A percentile compares a stretch with the other conserved stretches of the same genome.
phyloP scores from a whole-genome alignment of 1,284 basidiomycete species.

The Melampsora larici-populina region DNA sequence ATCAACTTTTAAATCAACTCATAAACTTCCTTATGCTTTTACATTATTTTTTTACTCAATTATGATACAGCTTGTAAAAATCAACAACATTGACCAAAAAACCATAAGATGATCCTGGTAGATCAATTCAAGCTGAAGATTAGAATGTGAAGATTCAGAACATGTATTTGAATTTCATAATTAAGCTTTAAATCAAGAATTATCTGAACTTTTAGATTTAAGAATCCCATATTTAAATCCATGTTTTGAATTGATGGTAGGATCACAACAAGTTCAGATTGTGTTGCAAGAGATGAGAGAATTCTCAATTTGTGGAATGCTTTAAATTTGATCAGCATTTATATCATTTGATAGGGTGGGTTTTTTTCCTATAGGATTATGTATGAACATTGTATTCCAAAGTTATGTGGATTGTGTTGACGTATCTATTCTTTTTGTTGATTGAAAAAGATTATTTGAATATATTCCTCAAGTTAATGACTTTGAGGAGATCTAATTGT shows the following conservation, averaged over 20 bases:
- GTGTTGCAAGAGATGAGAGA: slow-evolving; percentile 95
- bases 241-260: slow-evolving; percentile 91
- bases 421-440: too few relatives aligned
- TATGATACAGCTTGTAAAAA: slow-evolving; percentile 86
- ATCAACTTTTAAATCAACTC: too few relatives aligned
- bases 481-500: too few relatives aligned
- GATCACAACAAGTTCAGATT: slow-evolving; percentile 95
- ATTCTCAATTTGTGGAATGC: slow-evolving; percentile 66
- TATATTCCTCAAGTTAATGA: too few relatives aligned
- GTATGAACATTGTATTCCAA: neutral
- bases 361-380: too few relatives aligned
- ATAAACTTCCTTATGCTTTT: too few relatives aligned
- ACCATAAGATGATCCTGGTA: slow-evolving; percentile 85
- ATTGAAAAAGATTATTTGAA: too few relatives aligned
- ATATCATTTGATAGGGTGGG: too few relatives aligned
- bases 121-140: slow-evolving; percentile 83
- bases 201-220: slow-evolving; percentile 88
- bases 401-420: too few relatives aligned
- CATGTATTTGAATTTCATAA: slow-evolving; percentile 92
- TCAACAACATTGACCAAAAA: slow-evolving; percentile 87
- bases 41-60: slow-evolving; percentile 68
- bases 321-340: too few relatives aligned
- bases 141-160: slow-evolving; percentile 87
- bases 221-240: slow-evolving; percentile 97
- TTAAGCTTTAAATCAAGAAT: slow-evolving; percentile 80